These are phyloP conservation scores for Cladosporium phlei DNA, from an alignment of 2,329 filamentous ascomycete genomes.

Conservation along the genomic window DNA sequence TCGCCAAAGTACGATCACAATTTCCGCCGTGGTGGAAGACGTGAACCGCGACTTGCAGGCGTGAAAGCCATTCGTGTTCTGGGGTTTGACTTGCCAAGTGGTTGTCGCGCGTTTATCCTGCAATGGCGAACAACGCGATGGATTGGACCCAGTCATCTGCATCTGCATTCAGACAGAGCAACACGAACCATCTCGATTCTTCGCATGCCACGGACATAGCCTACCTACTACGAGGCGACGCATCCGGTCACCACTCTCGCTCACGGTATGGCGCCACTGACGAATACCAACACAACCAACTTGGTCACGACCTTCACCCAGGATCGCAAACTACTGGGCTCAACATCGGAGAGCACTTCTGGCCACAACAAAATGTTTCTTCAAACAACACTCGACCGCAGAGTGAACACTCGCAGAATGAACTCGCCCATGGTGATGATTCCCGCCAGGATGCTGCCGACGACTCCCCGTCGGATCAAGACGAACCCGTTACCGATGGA, in stretches of 20 bases:
- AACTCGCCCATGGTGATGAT: neutral
- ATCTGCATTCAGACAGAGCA: neutral
- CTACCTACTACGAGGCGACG: neutral
- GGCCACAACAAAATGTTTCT: neutral
- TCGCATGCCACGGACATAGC: neutral
- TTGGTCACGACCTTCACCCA: neutral
- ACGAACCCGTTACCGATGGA: neutral
- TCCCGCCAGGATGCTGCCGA: neutral
- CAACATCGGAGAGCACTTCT: neutral
- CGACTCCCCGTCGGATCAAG: neutral
- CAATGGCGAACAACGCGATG: constrained; percentile 9
- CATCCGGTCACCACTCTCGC: neutral
- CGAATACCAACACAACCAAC: neutral
- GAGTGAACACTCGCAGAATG: neutral
- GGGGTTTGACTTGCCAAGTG: no score
- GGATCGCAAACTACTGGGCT: neutral
- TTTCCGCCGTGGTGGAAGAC: no score
- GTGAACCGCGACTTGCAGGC: no score
- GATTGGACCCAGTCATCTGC: neutral
- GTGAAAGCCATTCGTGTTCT: no score
- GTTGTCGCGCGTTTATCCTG: no score
- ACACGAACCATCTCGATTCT: neutral
- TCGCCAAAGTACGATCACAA: no score
- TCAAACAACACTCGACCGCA: neutral
- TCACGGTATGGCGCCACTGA: neutral